phyloP scores from a whole-genome alignment of 345 rosid species.

The Gossypium anomalum region DNA sequence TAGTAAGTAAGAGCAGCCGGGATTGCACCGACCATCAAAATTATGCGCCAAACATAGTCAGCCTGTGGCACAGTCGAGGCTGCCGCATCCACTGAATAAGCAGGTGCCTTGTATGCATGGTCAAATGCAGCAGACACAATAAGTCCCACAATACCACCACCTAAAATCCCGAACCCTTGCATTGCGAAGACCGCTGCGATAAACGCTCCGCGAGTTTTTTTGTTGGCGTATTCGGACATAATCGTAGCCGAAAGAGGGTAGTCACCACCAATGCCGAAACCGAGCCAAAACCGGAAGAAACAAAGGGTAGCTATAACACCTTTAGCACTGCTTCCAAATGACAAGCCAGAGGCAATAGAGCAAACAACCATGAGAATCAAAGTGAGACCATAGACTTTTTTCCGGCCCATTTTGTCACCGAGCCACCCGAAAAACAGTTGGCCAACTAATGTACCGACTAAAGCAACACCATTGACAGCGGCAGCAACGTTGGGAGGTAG shows the following conservation, averaged over 20 bases:
- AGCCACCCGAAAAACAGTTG: conserved; percentile 40
- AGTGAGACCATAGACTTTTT: conserved; percentile 37
- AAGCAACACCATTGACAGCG: conserved; percentile 37
- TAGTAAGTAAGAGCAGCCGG: conserved; percentile 40
- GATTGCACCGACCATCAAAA: conserved; percentile 36
- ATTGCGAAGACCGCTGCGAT: conserved; percentile 26
- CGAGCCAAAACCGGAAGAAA: neutral
- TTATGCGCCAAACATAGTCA: conserved; percentile 40
- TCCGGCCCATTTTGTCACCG: conserved; percentile 39
- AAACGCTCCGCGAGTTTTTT: conserved; percentile 30
- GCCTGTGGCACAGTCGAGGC: conserved; percentile 31
- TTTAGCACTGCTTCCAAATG: conserved; percentile 25
- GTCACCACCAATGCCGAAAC: too few relatives aligned
- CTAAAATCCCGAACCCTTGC: conserved; percentile 30
- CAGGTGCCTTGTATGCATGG: conserved; percentile 14
- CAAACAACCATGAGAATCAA: conserved; percentile 33
- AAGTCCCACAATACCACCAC: conserved; percentile 26
- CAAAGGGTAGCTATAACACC: conserved; percentile 40
- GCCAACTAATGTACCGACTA: conserved; percentile 34
- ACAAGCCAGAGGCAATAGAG: conserved; percentile 36
- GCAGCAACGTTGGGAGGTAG: conserved; percentile 40
- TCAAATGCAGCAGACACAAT: conserved; percentile 24
- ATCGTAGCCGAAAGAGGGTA: conserved; percentile 23
- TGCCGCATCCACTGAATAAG: neutral
- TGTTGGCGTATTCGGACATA: conserved; percentile 38